Base-by-base conservation (phyloP, 805 yeast species). In the Nakazawaea holstii region DNA sequence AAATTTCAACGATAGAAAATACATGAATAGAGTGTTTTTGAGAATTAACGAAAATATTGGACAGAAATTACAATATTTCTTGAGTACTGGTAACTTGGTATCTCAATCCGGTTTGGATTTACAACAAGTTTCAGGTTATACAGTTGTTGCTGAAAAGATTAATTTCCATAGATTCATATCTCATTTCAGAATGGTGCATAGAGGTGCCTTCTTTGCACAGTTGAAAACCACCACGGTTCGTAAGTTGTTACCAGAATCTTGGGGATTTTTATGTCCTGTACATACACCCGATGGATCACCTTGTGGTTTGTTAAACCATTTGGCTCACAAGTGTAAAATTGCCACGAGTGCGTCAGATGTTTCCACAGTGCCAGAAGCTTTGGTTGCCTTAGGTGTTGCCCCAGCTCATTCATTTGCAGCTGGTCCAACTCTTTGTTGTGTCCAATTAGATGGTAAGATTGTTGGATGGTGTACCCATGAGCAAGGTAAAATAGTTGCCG, bases 211-310 rank as follows among this genome's bases (percentile, higher is more conserved):
- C 82, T 94, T 94, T 66, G 97, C 99, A 39, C 96, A 92, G 67
- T 77, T 94, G 70, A 94, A 94, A 65, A 94, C 99, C 37, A 94
- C 99, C 24, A 86, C 98, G 1, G 99, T 94, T 42, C 82, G 99
- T 73, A 94, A 94, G 66, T 73, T 94, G 59, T 76, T 94, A 49
- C 99, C 99, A 1, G 99, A 94, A 67, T 87, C 97, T 1, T 94
- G 99, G 99, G 99, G 99, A 3, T 94, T 94, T 78, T 70, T 94
- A 58, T 94, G 99, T 70, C 99, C 99, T 10, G 99, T 94, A 24
- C 99, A 94, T 67, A 94, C 99, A 11, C 99, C 99, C 6, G 99
- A 94, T 84, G 99, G 99, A 58, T 87, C 98, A 44, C 99, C 99
- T 17, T 94, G 99, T 82, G 99, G 99, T 73, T 75, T 94, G 65